Conservation (phyloP, 2,329 filamentous ascomycete genomes). For the Aquanectria penicillioides region DNA sequence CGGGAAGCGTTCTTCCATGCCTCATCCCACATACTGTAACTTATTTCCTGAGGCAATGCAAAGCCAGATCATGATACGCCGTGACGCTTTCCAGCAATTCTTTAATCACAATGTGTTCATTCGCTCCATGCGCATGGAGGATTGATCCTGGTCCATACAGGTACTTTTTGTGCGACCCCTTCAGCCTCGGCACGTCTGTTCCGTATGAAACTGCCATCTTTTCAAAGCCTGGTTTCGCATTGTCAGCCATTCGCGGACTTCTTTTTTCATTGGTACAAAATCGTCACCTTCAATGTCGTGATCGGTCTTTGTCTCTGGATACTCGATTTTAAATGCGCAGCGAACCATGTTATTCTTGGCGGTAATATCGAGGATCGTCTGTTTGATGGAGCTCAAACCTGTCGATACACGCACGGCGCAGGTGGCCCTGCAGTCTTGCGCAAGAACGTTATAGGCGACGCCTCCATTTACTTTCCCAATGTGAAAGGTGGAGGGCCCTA, state of each 20-base stretch:
- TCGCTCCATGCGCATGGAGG: constrained; percentile 49
- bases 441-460: constrained; percentile 51
- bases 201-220: constrained; percentile 50
- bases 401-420: constrained; percentile 52
- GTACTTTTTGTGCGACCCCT: constrained; percentile 45
- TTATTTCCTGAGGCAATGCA: constrained; percentile 36
- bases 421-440: constrained; percentile 49
- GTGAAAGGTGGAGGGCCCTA: constrained; percentile 52
- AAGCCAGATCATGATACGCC: constrained; percentile 48
- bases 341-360: constrained; percentile 45
- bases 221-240: too few species aligned
- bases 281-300: constrained; percentile 52
- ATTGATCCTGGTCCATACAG: constrained; percentile 54
- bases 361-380: constrained; percentile 45
- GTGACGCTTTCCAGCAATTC: constrained; percentile 51
- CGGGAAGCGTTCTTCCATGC: too few species aligned
- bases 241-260: too few species aligned
- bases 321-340: constrained; percentile 48
- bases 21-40: too few species aligned
- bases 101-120: constrained; percentile 47
- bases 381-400: constrained; percentile 47
- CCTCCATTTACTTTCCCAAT: constrained; percentile 51
- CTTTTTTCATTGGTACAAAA: too few species aligned
- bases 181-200: constrained; percentile 51
- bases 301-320: constrained; percentile 49